Evolutionary conservation across 345 rosid species (phyloP).

Genomic region (Cardiospermum halicacabum): DNA sequence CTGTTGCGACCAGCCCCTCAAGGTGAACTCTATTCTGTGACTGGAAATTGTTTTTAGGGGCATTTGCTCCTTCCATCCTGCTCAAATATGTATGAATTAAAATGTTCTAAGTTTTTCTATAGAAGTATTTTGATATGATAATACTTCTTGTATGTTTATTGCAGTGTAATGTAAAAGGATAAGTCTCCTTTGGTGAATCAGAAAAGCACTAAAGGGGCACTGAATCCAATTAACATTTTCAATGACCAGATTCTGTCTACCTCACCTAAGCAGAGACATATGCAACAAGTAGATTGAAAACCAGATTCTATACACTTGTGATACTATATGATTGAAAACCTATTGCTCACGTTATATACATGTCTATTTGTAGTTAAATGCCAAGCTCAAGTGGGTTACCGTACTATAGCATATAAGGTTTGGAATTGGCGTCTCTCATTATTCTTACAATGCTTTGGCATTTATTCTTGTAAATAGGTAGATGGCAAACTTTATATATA

Average conservation of each 20-base stretch:
- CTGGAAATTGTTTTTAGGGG: conserved; percentile 1
- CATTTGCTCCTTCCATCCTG: background rate
- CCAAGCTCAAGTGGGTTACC: background rate
- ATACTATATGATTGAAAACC: background rate
- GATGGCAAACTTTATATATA: conserved; percentile 71
- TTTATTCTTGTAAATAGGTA: conserved; percentile 33
- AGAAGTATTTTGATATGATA: conserved; percentile 18
- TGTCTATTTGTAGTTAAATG: background rate
- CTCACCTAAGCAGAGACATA: conserved; percentile 65
- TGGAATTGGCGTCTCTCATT: background rate
- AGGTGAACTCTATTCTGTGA: conserved; percentile 41
- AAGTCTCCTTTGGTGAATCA: conserved; percentile 32
- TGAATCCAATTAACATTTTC: conserved; percentile 52
- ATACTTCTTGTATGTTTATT: conserved; percentile 10
- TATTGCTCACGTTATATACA: background rate
- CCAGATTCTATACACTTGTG: conserved; percentile 14
- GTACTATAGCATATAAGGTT: background rate
- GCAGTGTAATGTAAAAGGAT: conserved; percentile 51
- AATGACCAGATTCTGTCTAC: conserved; percentile 41
- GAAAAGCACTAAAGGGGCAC: conserved; percentile 49
- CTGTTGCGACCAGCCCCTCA: conserved; percentile 49
- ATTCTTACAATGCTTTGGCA: background rate
- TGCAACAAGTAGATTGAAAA: conserved; percentile 63
- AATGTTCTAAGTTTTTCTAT: background rate
- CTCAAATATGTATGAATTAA: background rate